Conservation (phyloP, 129 eudicot species). For the Chrysanthemum makinoi region DNA sequence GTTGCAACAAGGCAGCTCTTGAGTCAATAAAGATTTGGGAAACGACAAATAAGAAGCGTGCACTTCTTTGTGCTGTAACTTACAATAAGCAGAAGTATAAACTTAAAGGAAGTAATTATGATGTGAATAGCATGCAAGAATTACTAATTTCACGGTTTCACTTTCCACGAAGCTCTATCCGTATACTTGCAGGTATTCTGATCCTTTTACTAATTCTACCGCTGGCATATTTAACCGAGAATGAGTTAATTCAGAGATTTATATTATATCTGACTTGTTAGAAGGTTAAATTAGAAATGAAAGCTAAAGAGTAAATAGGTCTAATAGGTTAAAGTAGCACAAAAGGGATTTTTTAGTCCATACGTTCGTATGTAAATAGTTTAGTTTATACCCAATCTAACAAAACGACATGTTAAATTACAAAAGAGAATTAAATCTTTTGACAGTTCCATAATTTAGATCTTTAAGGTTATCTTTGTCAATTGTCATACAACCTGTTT, state of each 20-base stretch:
- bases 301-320: not conserved
- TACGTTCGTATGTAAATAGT: no score
- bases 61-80: constrained; percentile 72
- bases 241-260: no score
- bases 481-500: no score
- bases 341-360: not conserved
- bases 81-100: constrained; percentile 53
- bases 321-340: constrained; percentile 2
- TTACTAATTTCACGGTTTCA: constrained; percentile 39
- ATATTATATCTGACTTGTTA: no score
- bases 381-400: no score
- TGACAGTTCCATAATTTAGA: no score
- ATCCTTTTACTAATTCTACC: not conserved
- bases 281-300: no score
- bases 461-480: no score
- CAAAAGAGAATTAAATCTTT: no score
- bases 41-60: constrained; percentile 51
- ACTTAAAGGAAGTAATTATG: constrained; percentile 62
- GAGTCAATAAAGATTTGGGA: constrained; percentile 36
- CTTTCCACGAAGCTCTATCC: constrained; percentile 51
- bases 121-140: constrained; percentile 46
- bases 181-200: constrained; percentile 52
- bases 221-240: no score
- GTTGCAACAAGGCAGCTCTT: constrained; percentile 5
- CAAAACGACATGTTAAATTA: no score